Base-by-base conservation (phyloP, 2,329 filamentous ascomycete species). In the Exophiala phaeomuriformis region DNA sequence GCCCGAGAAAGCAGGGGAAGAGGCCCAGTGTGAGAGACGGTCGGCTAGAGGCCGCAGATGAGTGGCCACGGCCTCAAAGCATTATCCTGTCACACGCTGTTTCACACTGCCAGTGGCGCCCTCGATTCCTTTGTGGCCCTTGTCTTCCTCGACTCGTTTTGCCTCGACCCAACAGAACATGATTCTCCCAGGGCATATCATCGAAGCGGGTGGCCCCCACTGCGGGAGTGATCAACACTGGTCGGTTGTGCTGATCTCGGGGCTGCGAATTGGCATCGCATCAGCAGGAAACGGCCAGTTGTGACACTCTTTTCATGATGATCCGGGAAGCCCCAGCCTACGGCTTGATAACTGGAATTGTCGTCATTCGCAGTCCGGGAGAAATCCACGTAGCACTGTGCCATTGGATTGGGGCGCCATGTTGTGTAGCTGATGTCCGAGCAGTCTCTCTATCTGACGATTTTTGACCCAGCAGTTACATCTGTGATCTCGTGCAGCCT, bases 351-450 rank as follows among this genome's bases (percentile, higher is more conserved):
- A 28, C 43, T 39, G 42, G 39, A 49, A 33, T 47, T 40, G 41
- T 49, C 46, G 45, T 57, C 48, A 58, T 58, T 58, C 43, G 55
- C 43, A 44, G 32, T 45, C 46, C 19, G 49, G 53, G 33, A 39
- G 47, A 33, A 46, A 43, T 50, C 56, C 58, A 58, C 58, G 58
- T 62, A 47, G 53, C 58, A 62, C 55, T 43, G 51, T 52, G 48
- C 53, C 56, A 58, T 60, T 54, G 53, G 52, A 47, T 45, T 52
- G 52, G 47, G 43, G n/a, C 28, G 39, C 9, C 4, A 7, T 49
- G 47, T 31, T 40, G 41, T 31, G 28, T 43, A 31, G 44, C 51
- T 48, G 53, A 48, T 61, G 51, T 55, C 56, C 40, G 47, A 41
- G 49, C 52, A 35, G 31, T n/a, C 39, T 39, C 46, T 49, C 37